Percentiles rank a stretch among this genome's conserved stretches.
phyloP scores from a whole-genome alignment of 2,329 filamentous ascomycete genomes.

The Pochonia chlamydosporia region DNA sequence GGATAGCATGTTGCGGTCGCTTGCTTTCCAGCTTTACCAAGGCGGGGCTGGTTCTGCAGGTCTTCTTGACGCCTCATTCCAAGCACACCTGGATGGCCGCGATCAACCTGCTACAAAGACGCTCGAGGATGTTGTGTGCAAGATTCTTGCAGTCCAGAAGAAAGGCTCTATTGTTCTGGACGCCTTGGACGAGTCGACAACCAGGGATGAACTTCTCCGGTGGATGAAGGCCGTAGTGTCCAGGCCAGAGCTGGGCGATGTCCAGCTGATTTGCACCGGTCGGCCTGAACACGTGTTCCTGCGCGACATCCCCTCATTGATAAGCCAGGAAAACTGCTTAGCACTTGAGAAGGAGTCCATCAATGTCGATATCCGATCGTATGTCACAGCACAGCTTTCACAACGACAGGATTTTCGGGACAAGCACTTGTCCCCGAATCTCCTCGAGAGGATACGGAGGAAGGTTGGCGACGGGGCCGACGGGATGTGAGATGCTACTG shows the following conservation, averaged over 20 bases:
- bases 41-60: not conserved
- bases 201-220: slow-evolving; percentile 11
- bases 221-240: slow-evolving; percentile 13
- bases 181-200: slow-evolving; percentile 17
- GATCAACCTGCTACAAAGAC: not conserved
- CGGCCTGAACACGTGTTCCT: slow-evolving; percentile 15
- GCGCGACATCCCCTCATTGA: slow-evolving; percentile 2
- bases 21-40: slow-evolving; percentile 16
- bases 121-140: slow-evolving; percentile 2
- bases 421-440: slow-evolving; percentile 9
- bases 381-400: slow-evolving; percentile 10
- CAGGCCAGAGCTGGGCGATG: slow-evolving; percentile 3
- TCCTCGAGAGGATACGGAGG: slow-evolving; percentile 6
- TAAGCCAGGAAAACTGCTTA: slow-evolving; percentile 13
- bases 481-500: slow-evolving; percentile 21
- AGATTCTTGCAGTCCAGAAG: slow-evolving; percentile 14
- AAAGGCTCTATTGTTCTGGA: slow-evolving; percentile 14
- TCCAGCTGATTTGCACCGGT: slow-evolving; percentile 11
- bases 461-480: slow-evolving; percentile 16
- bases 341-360: slow-evolving; percentile 11
- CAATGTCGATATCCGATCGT: slow-evolving; percentile 13
- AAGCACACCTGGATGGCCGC: slow-evolving; percentile 1
- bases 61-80: slow-evolving; percentile 1
- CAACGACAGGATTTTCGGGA: slow-evolving; percentile 14
- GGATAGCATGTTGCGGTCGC: slow-evolving; percentile 9